Conservation (phyloP, 306 rosid genomes). For the Heteromeles arbutifolia region DNA sequence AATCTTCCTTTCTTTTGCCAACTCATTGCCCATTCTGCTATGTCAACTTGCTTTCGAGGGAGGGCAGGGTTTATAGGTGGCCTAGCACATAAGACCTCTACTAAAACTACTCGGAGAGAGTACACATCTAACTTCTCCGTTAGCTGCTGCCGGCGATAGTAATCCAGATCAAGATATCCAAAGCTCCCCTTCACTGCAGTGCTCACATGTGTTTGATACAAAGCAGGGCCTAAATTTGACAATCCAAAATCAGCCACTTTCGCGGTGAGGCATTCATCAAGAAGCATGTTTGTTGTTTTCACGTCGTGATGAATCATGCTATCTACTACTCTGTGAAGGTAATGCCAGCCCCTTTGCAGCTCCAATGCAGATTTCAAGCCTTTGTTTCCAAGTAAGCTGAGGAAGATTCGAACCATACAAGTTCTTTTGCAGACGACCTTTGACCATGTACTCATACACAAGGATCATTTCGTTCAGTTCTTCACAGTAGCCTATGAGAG, state of each 20-base stretch:
- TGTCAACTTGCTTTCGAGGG: constrained; percentile 36
- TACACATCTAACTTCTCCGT: constrained; percentile 36
- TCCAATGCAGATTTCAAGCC: constrained; percentile 37
- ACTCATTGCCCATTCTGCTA: constrained; percentile 37
- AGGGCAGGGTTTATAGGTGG: constrained; percentile 30
- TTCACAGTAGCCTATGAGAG: constrained; percentile 34
- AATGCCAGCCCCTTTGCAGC: constrained; percentile 37
- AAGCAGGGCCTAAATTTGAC: constrained; percentile 37
- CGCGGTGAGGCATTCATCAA: constrained; percentile 28
- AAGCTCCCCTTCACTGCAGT: constrained; percentile 39
- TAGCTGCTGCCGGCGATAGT: constrained; percentile 34
- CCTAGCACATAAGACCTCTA: constrained; percentile 32
- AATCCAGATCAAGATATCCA: constrained; percentile 33
- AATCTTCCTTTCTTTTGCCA: constrained; percentile 22
- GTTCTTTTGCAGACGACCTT: constrained; percentile 33
- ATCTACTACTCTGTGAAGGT: constrained; percentile 34
- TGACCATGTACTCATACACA: constrained; percentile 35
- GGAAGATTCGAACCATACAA: constrained; percentile 25
- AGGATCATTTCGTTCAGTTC: constrained; percentile 36
- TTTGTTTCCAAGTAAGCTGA: constrained; percentile 25
- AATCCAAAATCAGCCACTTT: constrained; percentile 38
- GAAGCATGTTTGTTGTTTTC: constrained; percentile 34
- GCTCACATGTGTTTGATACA: constrained; percentile 37
- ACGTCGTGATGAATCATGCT: constrained; percentile 32
- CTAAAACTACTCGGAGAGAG: constrained; percentile 28